A percentile compares a stretch with the other conserved stretches of the same genome.
Evolutionary conservation across 2,329 filamentous ascomycete genomes (phyloP).

Genomic region (Nigrospora osmanthi): DNA sequence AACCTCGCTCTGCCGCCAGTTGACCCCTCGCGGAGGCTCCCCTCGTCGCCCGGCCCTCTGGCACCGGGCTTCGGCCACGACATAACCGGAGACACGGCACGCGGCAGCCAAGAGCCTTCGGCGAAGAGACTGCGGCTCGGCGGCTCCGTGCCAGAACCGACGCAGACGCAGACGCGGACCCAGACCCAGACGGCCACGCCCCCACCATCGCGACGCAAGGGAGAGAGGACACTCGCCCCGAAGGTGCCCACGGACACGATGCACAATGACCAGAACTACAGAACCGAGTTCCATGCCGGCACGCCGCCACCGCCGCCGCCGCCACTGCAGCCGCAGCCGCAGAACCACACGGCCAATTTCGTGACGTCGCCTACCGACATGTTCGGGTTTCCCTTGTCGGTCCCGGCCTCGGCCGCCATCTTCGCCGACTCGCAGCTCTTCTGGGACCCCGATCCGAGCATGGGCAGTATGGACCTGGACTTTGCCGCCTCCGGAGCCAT

Average conservation of each 20-base stretch:
- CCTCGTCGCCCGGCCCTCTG: constrained; percentile 46
- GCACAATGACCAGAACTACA: constrained; percentile 50
- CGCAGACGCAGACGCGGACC: constrained; percentile 1
- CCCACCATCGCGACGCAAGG: constrained; percentile 49
- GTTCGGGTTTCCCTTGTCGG: constrained; percentile 54
- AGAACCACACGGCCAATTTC: constrained; percentile 38
- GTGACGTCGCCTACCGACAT: constrained; percentile 43
- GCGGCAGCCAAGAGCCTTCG: constrained; percentile 19
- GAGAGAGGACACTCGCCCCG: constrained; percentile 45
- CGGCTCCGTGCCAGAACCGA: constrained; percentile 26
- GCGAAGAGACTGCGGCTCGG: constrained; percentile 39
- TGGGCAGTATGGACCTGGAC: constrained; percentile 53
- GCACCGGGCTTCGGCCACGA: constrained; percentile 18
- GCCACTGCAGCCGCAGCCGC: constrained; percentile 41
- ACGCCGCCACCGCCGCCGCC: constrained; percentile 42
- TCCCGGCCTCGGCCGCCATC: constrained; percentile 38
- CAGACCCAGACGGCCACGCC: constrained; percentile 49
- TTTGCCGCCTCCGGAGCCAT: constrained; percentile 37
- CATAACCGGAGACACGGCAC: constrained; percentile 19
- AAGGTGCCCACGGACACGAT: constrained; percentile 38
- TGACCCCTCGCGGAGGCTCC: constrained; percentile 48
- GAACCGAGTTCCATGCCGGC: constrained; percentile 41
- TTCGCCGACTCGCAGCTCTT: constrained; percentile 37
- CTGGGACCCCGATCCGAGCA: constrained; percentile 46
- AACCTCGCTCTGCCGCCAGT: constrained; percentile 50